phyloP scores from a whole-genome alignment of 2,329 filamentous ascomycete species.

The Parasarocladium wereldwijsianum region DNA sequence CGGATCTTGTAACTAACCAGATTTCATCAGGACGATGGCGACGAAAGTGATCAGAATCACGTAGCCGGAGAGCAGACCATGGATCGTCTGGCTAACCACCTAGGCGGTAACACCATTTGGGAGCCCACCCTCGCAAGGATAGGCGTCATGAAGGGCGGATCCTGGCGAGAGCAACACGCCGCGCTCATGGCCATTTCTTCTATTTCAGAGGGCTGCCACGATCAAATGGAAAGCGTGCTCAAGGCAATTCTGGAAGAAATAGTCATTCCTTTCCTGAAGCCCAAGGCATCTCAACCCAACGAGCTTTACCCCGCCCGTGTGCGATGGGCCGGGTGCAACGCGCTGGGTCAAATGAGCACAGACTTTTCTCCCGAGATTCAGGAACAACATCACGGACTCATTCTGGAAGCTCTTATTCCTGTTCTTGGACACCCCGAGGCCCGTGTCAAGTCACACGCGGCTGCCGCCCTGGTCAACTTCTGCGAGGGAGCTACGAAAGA shows the following conservation, averaged over 20 bases:
- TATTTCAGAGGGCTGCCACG: constrained; percentile 92
- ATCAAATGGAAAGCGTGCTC: constrained; percentile 88
- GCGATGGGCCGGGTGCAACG: constrained; percentile 94
- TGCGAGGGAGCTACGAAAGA: constrained; percentile 95
- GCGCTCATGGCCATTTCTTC: constrained; percentile 98
- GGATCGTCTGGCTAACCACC: constrained; percentile 93
- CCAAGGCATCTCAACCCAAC: too few relatives aligned
- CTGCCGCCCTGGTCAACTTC: constrained; percentile 96
- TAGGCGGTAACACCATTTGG: constrained; percentile 84
- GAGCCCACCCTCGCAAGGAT: constrained; percentile 79
- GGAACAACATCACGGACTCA: constrained; percentile 77
- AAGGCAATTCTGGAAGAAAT: constrained; percentile 90
- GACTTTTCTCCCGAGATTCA: constrained; percentile 98
- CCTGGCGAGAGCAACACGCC: constrained; percentile 91
- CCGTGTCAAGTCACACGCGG: constrained; percentile 90
- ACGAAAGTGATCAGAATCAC: constrained; percentile 94
- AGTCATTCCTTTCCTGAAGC: constrained; percentile 78
- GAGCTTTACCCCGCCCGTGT: too few relatives aligned
- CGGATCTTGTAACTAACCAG: not conserved
- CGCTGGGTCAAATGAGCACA: constrained; percentile 98
- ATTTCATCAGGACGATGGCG: constrained; percentile 58
- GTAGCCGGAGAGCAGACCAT: constrained; percentile 97
- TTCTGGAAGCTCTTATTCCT: constrained; percentile 83
- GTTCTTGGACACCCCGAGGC: constrained; percentile 82
- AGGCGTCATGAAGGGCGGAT: constrained; percentile 95